These are phyloP conservation scores for Polyporus tsugae DNA, from an alignment of 1,284 basidiomycete genomes.

Conservation along the genomic window DNA sequence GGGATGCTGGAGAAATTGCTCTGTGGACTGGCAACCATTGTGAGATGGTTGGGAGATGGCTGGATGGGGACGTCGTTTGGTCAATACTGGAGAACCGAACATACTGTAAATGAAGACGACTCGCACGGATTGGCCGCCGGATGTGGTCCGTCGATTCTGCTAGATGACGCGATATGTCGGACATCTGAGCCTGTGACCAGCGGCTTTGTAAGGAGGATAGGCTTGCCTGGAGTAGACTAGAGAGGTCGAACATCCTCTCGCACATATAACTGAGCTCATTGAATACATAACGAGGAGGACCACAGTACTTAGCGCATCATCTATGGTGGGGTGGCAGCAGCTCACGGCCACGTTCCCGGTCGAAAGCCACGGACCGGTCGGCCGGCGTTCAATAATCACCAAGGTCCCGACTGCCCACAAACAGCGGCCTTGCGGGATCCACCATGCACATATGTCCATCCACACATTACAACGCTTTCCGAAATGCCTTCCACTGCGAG, in stretches of 20 bases:
- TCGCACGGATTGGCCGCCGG: background rate
- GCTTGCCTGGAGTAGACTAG: background rate
- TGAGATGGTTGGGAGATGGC: background rate
- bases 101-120: background rate
- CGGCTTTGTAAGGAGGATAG: constrained; percentile 3
- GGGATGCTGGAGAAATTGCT: constrained; percentile 61
- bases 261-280: background rate
- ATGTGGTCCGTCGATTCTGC: background rate
- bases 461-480: background rate
- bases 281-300: background rate
- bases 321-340: background rate
- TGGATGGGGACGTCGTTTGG: background rate
- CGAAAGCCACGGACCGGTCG: background rate
- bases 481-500: background rate
- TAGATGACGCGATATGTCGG: constrained; percentile 19
- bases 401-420: background rate
- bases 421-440: background rate
- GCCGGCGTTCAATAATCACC: background rate
- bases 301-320: background rate
- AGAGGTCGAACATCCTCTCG: background rate
- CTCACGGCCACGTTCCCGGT: background rate
- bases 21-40: constrained; percentile 15
- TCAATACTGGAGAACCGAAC: background rate
- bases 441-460: background rate
- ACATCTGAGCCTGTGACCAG: constrained; percentile 12